phyloP scores from a whole-genome alignment of 345 rosid genomes.

The Pistacia integerrima region DNA sequence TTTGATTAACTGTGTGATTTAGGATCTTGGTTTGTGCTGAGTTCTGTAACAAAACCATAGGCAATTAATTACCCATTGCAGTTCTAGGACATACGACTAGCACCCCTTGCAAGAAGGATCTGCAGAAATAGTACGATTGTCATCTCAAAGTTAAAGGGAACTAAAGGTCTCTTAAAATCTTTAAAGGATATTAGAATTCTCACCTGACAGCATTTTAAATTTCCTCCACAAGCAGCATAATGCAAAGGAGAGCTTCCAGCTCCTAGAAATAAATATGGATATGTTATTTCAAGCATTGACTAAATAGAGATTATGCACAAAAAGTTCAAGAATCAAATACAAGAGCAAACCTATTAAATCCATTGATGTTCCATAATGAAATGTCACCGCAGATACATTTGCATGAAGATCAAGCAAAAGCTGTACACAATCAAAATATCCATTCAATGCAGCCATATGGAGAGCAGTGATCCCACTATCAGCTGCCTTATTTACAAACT shows the following conservation, averaged over 20 bases:
- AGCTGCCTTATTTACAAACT: slow-evolving; percentile 92
- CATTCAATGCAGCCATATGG: slow-evolving; percentile 96
- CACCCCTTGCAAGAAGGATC: slow-evolving; percentile 89
- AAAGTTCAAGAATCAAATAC: background rate
- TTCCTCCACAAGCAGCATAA: slow-evolving; percentile 98
- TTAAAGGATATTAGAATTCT: slow-evolving; percentile 21
- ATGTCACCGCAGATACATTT: slow-evolving; percentile 76
- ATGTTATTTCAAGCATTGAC: slow-evolving; percentile 13
- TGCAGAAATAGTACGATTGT: slow-evolving; percentile 32
- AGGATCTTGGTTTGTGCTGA: no score
- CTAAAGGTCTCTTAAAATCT: slow-evolving; percentile 1
- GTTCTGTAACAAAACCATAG: background rate
- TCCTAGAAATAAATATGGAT: slow-evolving; percentile 59
- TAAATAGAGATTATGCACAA: slow-evolving; percentile 4
- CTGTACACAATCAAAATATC: slow-evolving; percentile 91
- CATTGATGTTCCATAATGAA: slow-evolving; percentile 97
- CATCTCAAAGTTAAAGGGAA: slow-evolving; percentile 6
- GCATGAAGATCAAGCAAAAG: slow-evolving; percentile 94
- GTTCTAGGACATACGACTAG: slow-evolving; percentile 71
- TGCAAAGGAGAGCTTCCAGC: slow-evolving; percentile 99
- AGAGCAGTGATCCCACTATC: slow-evolving; percentile 99
- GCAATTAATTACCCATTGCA: slow-evolving; percentile 75
- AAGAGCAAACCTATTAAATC: slow-evolving; percentile 81
- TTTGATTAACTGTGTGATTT: no score
- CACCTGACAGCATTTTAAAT: slow-evolving; percentile 90